Conservation (phyloP, 768 basidiomycete genomes). For the Mrakia blollopis region DNA sequence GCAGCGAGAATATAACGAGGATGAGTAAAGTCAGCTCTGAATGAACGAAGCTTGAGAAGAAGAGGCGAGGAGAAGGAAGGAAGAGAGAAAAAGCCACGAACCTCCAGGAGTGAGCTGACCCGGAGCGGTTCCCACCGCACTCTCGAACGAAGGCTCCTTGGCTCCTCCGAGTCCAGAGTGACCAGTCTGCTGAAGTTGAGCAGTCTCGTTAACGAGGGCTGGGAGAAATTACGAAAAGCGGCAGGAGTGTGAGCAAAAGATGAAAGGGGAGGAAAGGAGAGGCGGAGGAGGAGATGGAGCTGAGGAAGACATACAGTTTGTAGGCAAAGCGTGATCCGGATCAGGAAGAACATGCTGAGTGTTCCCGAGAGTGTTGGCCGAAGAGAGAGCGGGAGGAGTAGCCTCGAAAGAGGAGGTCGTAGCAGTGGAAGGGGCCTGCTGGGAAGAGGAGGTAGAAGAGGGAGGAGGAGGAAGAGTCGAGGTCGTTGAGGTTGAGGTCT, state of each 20-base stretch:
- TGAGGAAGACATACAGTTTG: not conserved
- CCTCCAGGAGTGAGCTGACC: slow-evolving; percentile 21
- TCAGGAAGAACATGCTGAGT: not conserved
- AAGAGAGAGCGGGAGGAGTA: not conserved
- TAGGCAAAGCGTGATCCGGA: not conserved
- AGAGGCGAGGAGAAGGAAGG: not conserved
- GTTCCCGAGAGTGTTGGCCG: not conserved
- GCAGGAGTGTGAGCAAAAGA: not conserved
- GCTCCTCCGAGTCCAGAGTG: not conserved
- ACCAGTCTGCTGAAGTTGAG: not conserved
- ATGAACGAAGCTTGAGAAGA: not conserved
- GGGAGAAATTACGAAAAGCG: not conserved
- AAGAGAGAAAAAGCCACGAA: not conserved
- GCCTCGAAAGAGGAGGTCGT: not conserved
- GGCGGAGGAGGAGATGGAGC: not conserved
- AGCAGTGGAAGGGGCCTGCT: not conserved
- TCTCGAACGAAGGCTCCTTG: not conserved
- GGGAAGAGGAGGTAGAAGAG: no score
- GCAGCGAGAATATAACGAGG: not conserved
- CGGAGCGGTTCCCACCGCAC: not conserved
- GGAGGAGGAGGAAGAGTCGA: no score
- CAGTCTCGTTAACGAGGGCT: not conserved
- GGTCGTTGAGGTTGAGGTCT: not conserved
- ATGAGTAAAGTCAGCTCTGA: not conserved
- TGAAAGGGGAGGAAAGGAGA: not conserved